Conservation (phyloP, 2,329 filamentous ascomycete genomes). For the Macrophomina pseudophaseolina region DNA sequence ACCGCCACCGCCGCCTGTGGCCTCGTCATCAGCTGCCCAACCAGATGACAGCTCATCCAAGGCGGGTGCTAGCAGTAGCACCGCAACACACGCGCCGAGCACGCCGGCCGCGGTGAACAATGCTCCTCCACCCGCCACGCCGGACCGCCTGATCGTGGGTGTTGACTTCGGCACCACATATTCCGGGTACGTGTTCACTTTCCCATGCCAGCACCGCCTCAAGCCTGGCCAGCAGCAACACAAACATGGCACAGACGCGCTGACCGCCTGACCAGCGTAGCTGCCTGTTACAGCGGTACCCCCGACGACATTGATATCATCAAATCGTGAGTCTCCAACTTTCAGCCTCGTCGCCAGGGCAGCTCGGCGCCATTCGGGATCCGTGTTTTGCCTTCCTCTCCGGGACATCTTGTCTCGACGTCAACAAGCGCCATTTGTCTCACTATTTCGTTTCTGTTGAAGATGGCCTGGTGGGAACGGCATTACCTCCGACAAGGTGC, state of each 20-base stretch:
- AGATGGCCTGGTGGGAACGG: slow-evolving; percentile 81
- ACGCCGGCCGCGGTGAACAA: slow-evolving; percentile 9
- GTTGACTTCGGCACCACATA: slow-evolving; percentile 88
- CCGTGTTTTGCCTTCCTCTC: neutral
- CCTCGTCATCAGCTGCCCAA: neutral
- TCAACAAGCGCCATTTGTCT: neutral
- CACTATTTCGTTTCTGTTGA: neutral
- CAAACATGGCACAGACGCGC: neutral
- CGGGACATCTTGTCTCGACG: neutral
- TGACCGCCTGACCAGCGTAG: slow-evolving; percentile 57
- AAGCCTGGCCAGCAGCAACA: neutral
- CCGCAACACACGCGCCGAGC: neutral
- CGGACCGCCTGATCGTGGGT: slow-evolving; percentile 74
- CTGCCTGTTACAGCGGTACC: slow-evolving; percentile 74
- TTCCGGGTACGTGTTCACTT: slow-evolving; percentile 57
- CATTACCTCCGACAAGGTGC: slow-evolving; percentile 87
- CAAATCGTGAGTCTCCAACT: slow-evolving; percentile 55
- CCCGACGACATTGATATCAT: slow-evolving; percentile 84
- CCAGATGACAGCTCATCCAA: slow-evolving; percentile 5
- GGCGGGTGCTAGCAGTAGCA: neutral
- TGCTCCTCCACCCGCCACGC: slow-evolving; percentile 29
- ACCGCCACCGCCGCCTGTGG: neutral
- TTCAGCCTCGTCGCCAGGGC: neutral
- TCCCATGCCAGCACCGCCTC: neutral
- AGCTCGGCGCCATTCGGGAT: neutral